phyloP scores from a whole-genome alignment of 805 yeast genomes.

The Saccharomycopsis sp. region DNA sequence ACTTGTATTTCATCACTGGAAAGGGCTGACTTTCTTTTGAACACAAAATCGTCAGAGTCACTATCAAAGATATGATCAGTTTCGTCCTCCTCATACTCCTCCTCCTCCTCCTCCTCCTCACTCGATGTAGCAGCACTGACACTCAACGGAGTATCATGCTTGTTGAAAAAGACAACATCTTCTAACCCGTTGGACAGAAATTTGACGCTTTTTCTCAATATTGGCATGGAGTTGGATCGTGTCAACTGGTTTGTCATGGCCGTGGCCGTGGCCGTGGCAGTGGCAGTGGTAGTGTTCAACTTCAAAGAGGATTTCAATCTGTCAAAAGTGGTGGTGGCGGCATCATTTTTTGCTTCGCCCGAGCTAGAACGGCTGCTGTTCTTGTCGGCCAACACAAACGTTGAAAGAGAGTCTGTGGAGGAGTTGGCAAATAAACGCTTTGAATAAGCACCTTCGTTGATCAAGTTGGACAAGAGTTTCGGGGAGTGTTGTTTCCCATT shows the following conservation, averaged over 20 bases:
- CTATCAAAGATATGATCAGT: slow-evolving; percentile 17
- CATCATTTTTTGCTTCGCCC: slow-evolving; percentile 2
- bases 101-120: slow-evolving; percentile 17
- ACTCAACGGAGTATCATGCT: slow-evolving; percentile 19
- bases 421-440: too few species aligned
- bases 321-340: slow-evolving; percentile 1
- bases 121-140: slow-evolving; percentile 16
- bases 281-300: slow-evolving; percentile 1
- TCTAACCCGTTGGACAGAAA: slow-evolving; percentile 19
- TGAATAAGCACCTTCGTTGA: too few species aligned
- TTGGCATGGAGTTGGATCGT: slow-evolving; percentile 19
- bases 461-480: too few species aligned
- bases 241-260: too few species aligned
- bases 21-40: too few species aligned
- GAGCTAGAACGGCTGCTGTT: background rate
- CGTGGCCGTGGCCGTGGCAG: too few species aligned
- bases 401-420: slow-evolving; percentile 10
- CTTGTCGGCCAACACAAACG: slow-evolving; percentile 8
- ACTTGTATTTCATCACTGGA: too few species aligned
- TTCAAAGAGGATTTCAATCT: slow-evolving; percentile 16
- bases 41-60: background rate
- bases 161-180: slow-evolving; percentile 19
- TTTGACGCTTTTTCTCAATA: slow-evolving; percentile 18
- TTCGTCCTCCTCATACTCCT: slow-evolving; percentile 6
- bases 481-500: too few species aligned